Conservation (phyloP, 2,329 filamentous ascomycete species). For the Apiospora saccharicola region DNA sequence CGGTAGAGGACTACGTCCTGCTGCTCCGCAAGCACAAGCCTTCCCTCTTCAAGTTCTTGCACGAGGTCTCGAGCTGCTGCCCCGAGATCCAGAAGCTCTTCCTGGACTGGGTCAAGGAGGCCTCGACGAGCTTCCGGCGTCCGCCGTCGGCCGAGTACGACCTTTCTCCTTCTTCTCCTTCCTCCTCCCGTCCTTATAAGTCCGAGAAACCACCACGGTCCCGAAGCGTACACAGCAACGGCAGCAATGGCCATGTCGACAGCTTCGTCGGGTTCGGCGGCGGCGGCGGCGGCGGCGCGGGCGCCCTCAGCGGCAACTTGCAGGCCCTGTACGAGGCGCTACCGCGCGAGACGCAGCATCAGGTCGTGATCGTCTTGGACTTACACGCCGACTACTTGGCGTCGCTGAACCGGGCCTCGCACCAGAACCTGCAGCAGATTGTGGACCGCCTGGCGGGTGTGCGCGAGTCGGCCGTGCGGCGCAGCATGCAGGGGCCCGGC, state of each 20-base stretch:
- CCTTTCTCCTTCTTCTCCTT: no score
- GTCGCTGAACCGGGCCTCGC: conserved; percentile 61
- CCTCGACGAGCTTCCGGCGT: conserved; percentile 61
- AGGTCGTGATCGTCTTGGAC: conserved; percentile 62
- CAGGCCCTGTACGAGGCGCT: conserved; percentile 55
- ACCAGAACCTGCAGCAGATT: conserved; percentile 62
- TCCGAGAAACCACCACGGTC: neutral
- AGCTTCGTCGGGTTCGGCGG: conserved; percentile 9
- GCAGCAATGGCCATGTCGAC: neutral
- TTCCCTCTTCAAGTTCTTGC: conserved; percentile 73
- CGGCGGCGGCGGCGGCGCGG: conserved; percentile 33
- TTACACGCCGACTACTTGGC: conserved; percentile 67
- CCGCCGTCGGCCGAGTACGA: neutral
- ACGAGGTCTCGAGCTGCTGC: conserved; percentile 72
- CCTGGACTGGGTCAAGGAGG: conserved; percentile 66
- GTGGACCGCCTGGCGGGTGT: conserved; percentile 47
- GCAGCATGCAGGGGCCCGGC: conserved; percentile 67
- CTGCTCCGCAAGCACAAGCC: conserved; percentile 70
- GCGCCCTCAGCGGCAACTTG: conserved; percentile 50
- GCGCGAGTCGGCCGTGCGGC: conserved; percentile 7
- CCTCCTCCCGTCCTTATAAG: neutral
- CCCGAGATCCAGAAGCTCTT: conserved; percentile 70
- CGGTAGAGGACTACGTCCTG: conserved; percentile 75
- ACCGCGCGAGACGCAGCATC: conserved; percentile 50
- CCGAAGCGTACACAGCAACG: neutral